Conservation (phyloP, 345 rosid species). For the Eucalyptus regnans region DNA sequence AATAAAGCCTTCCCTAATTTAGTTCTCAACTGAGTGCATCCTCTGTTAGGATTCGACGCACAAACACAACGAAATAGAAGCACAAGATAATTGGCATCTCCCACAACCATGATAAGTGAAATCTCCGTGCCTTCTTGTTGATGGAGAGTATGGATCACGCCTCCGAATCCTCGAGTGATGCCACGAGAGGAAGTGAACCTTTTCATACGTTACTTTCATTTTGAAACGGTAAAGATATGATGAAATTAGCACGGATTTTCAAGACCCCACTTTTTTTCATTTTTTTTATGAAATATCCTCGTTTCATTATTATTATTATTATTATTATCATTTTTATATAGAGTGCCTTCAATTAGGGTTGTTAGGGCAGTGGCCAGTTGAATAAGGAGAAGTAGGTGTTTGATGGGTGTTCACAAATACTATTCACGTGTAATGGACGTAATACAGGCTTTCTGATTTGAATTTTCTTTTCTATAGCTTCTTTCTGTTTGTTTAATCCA, state of each 20-base stretch:
- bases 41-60: too few relatives aligned
- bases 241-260: background rate
- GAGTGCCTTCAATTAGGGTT: background rate
- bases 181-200: background rate
- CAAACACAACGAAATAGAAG: too few relatives aligned
- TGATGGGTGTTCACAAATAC: background rate
- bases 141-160: too few relatives aligned
- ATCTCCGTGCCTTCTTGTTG: too few relatives aligned
- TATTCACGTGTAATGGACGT: background rate
- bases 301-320: background rate
- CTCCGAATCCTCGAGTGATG: background rate
- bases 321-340: background rate
- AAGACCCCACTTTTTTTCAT: background rate
- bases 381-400: background rate
- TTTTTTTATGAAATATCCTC: background rate
- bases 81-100: too few relatives aligned
- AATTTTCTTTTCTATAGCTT: background rate
- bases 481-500: background rate
- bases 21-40: background rate
- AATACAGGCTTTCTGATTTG: background rate
- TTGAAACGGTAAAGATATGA: background rate
- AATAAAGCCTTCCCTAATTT: background rate
- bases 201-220: background rate
- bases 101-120: too few relatives aligned
- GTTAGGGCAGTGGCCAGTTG: background rate